These are phyloP conservation scores for Cynara cardunculus DNA, from an alignment of 129 eudicot species.

Conservation along the genomic window DNA sequence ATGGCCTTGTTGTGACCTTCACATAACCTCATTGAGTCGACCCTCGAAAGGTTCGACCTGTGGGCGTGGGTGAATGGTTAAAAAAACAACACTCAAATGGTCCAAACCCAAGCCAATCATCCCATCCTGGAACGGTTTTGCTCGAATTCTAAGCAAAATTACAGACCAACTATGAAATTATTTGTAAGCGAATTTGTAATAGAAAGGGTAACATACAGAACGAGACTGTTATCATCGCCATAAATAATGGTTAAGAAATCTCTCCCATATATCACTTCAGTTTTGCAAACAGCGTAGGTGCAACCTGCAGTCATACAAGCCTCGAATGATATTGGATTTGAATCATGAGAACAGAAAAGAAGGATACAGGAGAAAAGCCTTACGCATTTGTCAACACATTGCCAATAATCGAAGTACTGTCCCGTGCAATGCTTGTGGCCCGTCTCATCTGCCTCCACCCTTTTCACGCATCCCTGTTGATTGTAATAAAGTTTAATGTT, in stretches of 20 bases:
- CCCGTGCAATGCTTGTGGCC: slow-evolving; percentile 94
- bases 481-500: neutral
- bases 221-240: neutral
- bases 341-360: neutral
- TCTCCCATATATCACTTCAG: slow-evolving; percentile 41
- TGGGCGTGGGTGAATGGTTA: neutral
- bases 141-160: neutral
- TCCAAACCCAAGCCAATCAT: neutral
- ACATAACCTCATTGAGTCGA: neutral
- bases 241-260: neutral
- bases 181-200: neutral
- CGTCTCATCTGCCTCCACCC: slow-evolving; percentile 74
- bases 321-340: neutral
- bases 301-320: slow-evolving; percentile 45
- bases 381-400: slow-evolving; percentile 80
- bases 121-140: neutral
- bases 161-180: neutral
- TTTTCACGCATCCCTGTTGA: slow-evolving; percentile 59
- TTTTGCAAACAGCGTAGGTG: slow-evolving; percentile 51
- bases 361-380: slow-evolving; percentile 16
- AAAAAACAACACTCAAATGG: neutral
- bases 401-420: slow-evolving; percentile 87
- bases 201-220: neutral
- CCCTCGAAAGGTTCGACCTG: neutral
- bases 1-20: too few relatives aligned